A percentile compares a stretch with the other conserved stretches of the same genome.
Evolutionary conservation across 1,284 basidiomycete species (phyloP).

Genomic region (Puccinia polysora): DNA sequence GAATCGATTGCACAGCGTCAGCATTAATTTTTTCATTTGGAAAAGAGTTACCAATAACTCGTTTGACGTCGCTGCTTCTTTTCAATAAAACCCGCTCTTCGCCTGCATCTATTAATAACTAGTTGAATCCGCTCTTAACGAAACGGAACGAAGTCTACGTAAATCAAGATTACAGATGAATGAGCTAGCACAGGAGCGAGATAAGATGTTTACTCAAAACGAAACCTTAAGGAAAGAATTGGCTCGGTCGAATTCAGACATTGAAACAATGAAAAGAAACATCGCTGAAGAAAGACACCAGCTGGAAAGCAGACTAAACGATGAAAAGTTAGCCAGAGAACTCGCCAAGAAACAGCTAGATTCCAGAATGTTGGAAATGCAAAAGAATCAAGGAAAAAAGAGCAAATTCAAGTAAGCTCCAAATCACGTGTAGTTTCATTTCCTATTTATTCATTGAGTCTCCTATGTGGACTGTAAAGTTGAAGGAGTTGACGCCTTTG

Average conservation of each 20-base stretch:
- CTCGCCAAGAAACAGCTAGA: constrained; percentile 75
- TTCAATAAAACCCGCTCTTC: too few relatives aligned
- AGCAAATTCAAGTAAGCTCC: constrained; percentile 38
- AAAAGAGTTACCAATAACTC: constrained; percentile 51
- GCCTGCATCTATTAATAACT: constrained; percentile 52
- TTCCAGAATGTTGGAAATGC: constrained; percentile 73
- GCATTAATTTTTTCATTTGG: too few relatives aligned
- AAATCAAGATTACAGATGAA: constrained; percentile 84
- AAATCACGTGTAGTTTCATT: too few relatives aligned
- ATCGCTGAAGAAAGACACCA: constrained; percentile 78
- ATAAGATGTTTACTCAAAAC: constrained; percentile 64
- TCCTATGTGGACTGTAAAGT: too few relatives aligned
- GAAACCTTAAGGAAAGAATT: constrained; percentile 62
- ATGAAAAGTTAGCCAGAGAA: constrained; percentile 75
- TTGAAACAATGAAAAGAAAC: constrained; percentile 68
- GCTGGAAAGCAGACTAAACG: constrained; percentile 69
- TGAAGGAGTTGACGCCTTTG: too few relatives aligned
- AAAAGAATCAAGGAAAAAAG: constrained; percentile 54
- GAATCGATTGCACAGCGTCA: constrained; percentile 63
- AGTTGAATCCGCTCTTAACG: constrained; percentile 74
- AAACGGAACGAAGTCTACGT: constrained; percentile 82
- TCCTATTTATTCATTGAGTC: not conserved
- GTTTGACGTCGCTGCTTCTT: too few relatives aligned
- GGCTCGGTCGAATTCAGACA: constrained; percentile 68
- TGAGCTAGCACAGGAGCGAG: constrained; percentile 75